Base-by-base conservation (phyloP, 371 early-diverging fungal genomes). In the Mucor velutinosus region DNA sequence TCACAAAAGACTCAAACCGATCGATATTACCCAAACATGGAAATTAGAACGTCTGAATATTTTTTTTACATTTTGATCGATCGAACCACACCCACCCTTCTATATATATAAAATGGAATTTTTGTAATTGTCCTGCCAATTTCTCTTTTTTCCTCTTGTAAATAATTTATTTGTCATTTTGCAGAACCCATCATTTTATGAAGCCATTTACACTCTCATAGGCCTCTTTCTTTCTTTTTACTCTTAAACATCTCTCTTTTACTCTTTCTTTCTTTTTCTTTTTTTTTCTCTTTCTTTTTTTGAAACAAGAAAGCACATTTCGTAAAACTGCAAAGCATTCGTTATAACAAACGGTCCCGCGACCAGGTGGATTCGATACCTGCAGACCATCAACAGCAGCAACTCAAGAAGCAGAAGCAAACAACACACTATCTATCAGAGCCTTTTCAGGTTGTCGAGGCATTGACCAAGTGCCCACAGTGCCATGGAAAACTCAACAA, bases 401-500 rank as follows among this genome's bases (percentile, higher is more conserved):
- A 32, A 15, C 12, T 21, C 27, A 57, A 70, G 58, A 64, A 60
- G 29, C 64, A 61, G 39, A 65, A 45, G 39, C 64, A 66, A 29
- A 27, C 37, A 17, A n/a, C 43, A 37, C 37, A 37, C 14, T 12
- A 37, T 14, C 7, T 37, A 37, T 21, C 15, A 63, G 3, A 43
- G 43, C 64, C 64, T 7, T 53, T 35, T 39, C 25, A 33, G 17
- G 29, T 60, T 14, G 32, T 53, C 10, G 47, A 66, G 21, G 35
- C 47, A 1, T 58, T 70, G 2, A 61, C 25, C 5, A n/a, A 19
- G n/a, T 74, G 74, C 49, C 67, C 70, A 0, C 29, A 39, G 17
- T 76, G 76, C 62, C 61, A 67, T 2, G 39, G 35, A 8, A 67
- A 64, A 23, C 45, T 76, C 14, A 47, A 37, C 17, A 57, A 71